Percentiles rank a stretch among this genome's conserved stretches.
Evolutionary conservation across 2,329 filamentous ascomycete genomes (phyloP).

Genomic region (Cordyceps sp.): DNA sequence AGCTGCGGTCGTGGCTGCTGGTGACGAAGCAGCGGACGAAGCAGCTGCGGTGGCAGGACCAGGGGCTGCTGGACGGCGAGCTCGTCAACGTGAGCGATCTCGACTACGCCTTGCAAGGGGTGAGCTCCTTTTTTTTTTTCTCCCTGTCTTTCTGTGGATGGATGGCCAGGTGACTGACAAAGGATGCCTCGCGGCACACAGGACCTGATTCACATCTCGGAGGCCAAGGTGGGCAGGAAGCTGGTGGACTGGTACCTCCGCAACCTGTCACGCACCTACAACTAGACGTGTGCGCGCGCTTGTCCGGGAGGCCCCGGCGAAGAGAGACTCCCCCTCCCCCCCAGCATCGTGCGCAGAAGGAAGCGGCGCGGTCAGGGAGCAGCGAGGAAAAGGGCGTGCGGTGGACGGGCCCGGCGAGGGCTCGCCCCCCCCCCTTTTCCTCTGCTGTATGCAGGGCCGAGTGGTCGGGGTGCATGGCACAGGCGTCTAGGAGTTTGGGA

Average conservation of each 20-base stretch:
- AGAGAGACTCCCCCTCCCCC: too few species aligned
- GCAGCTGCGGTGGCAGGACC: constrained; percentile 83
- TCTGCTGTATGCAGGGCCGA: too few species aligned
- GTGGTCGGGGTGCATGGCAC: too few species aligned
- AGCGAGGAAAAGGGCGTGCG: too few species aligned
- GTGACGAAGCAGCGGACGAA: constrained; percentile 98
- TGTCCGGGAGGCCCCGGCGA: too few species aligned
- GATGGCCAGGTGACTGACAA: too few species aligned
- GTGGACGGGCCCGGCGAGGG: too few species aligned
- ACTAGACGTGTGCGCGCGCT: constrained; percentile 10
- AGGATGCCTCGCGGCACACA: constrained; percentile 13
- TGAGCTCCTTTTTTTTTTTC: constrained; percentile 34
- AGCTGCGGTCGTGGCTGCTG: constrained; percentile 80
- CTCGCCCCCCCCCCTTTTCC: too few species aligned
- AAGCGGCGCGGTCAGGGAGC: too few species aligned
- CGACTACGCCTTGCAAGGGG: constrained; percentile 90
- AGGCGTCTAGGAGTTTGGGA: too few species aligned
- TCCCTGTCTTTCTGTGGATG: too few species aligned
- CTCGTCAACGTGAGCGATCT: constrained; percentile 86
- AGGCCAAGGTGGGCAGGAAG: constrained; percentile 94
- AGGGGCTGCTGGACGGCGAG: constrained; percentile 80
- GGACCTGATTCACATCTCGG: constrained; percentile 96
- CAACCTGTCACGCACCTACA: constrained; percentile 92
- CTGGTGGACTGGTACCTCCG: constrained; percentile 98
- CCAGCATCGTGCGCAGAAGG: too few species aligned